Conservation (phyloP, 805 yeast genomes). For the Candida ulmi region DNA sequence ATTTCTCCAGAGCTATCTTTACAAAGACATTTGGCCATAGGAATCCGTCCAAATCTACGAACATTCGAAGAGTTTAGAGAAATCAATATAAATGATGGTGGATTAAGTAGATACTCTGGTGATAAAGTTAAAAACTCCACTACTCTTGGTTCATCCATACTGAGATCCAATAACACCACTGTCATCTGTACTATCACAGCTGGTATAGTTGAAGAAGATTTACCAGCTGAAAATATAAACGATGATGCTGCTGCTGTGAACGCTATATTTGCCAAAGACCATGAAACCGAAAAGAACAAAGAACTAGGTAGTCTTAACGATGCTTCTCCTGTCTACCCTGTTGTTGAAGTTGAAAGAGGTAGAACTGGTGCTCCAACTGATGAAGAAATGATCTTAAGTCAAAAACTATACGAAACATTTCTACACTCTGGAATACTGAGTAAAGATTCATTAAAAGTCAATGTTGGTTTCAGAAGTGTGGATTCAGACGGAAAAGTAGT, state of each 20-base stretch:
- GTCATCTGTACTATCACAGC: conserved; percentile 69
- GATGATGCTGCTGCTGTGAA: conserved; percentile 32
- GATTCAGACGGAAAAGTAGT: conserved; percentile 44
- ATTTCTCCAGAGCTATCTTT: conserved; percentile 82
- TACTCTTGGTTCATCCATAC: conserved; percentile 62
- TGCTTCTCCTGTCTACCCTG: conserved; percentile 53
- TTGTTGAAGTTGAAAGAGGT: conserved; percentile 73
- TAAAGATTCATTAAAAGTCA: conserved; percentile 48
- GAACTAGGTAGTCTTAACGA: conserved; percentile 24
- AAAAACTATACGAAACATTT: conserved; percentile 54
- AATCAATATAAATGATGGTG: conserved; percentile 37
- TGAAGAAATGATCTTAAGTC: conserved; percentile 76
- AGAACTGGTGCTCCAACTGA: conserved; percentile 75
- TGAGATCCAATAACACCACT: conserved; percentile 66
- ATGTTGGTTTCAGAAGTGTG: conserved; percentile 44
- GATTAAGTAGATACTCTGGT: conserved; percentile 31
- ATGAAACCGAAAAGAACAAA: conserved; percentile 23
- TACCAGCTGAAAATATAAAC: conserved; percentile 35
- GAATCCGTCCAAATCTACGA: conserved; percentile 72
- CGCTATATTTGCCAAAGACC: conserved; percentile 28
- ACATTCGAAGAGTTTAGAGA: conserved; percentile 67
- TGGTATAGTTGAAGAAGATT: conserved; percentile 53
- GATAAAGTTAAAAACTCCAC: conserved; percentile 25
- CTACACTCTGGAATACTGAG: conserved; percentile 51
- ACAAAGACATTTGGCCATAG: conserved; percentile 69